A percentile compares a stretch with the other conserved stretches of the same genome.
phyloP scores from a whole-genome alignment of 2,329 filamentous ascomycete genomes.

The Pyrenochaeta sp. region DNA sequence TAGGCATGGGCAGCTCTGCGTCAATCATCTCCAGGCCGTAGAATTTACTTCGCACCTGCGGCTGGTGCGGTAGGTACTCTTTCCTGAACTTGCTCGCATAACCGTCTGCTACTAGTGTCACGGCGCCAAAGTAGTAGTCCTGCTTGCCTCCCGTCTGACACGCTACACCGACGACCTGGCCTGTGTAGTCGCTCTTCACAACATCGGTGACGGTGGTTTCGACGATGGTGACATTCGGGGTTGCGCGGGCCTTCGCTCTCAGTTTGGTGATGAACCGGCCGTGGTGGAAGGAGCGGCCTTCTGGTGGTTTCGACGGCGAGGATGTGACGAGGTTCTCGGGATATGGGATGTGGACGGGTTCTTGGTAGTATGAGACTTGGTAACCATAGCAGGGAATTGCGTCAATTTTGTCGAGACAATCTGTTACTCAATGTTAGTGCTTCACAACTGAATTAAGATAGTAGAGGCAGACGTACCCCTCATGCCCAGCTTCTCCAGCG shows the following conservation, averaged over 20 bases:
- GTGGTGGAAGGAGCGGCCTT: conserved; percentile 90
- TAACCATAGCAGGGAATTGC: conserved; percentile 84
- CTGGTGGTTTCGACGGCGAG: conserved; percentile 57
- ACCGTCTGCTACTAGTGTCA: conserved; percentile 91
- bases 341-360: conserved; percentile 80
- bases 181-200: conserved; percentile 72
- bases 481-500: conserved; percentile 82
- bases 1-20: conserved; percentile 75
- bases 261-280: conserved; percentile 89
- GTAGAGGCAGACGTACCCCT: conserved; percentile 42
- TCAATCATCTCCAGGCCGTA: conserved; percentile 94
- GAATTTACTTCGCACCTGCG: conserved; percentile 84
- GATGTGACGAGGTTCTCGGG: conserved; percentile 64
- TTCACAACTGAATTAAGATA: not conserved
- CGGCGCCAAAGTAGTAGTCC: conserved; percentile 83
- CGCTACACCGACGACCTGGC: conserved; percentile 84
- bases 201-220: conserved; percentile 86
- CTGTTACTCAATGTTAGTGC: conserved; percentile 39
- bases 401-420: conserved; percentile 90
- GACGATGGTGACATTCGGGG: conserved; percentile 86
- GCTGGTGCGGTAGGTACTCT: conserved; percentile 71
- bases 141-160: conserved; percentile 69
- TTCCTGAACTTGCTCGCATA: conserved; percentile 93
- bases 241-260: conserved; percentile 74
- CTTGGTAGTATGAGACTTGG: conserved; percentile 82